phyloP scores from a whole-genome alignment of 1,284 basidiomycete genomes.

The Vanrija humicola region DNA sequence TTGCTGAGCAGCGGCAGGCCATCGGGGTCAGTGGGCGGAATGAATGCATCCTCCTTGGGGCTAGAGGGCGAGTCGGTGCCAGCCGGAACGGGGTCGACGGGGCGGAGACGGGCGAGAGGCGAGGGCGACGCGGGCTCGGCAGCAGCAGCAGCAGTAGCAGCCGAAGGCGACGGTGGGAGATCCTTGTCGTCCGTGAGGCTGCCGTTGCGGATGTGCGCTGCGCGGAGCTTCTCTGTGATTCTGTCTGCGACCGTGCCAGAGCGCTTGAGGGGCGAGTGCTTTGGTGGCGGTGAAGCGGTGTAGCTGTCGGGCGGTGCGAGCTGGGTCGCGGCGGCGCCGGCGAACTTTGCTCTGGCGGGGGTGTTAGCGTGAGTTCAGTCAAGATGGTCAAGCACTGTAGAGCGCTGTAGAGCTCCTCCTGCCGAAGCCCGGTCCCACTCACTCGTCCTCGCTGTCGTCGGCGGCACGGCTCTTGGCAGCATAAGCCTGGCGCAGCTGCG shows the following conservation, averaged over 20 bases:
- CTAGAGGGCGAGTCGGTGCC: conserved; percentile 24
- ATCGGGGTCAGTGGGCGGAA: conserved; percentile 38
- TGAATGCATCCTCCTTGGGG: conserved; percentile 39
- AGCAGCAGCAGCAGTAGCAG: conserved; percentile 13
- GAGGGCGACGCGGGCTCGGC: conserved; percentile 2
- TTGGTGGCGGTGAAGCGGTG: conserved; percentile 66
- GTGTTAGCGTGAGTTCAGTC: neutral
- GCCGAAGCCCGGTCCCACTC: conserved; percentile 47
- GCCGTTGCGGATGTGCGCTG: conserved; percentile 27
- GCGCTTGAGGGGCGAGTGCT: conserved; percentile 28
- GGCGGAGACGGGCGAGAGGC: conserved; percentile 5
- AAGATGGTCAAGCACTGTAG: no score
- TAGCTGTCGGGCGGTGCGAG: conserved; percentile 60
- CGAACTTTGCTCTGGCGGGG: conserved; percentile 67
- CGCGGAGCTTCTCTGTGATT: conserved; percentile 47
- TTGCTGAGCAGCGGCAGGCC: conserved; percentile 29
- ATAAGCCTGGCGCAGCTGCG: conserved; percentile 69
- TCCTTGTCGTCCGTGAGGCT: no score
- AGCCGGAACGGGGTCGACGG: conserved; percentile 3
- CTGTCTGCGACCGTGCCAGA: conserved; percentile 47
- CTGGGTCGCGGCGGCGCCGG: conserved; percentile 54
- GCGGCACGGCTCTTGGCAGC: conserved; percentile 71
- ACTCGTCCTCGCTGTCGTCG: conserved; percentile 89
- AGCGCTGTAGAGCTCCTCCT: no score
- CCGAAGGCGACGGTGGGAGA: neutral